These are phyloP conservation scores for Coleophoma cylindrospora DNA, from an alignment of 2,329 filamentous ascomycete species.

Conservation along the genomic window DNA sequence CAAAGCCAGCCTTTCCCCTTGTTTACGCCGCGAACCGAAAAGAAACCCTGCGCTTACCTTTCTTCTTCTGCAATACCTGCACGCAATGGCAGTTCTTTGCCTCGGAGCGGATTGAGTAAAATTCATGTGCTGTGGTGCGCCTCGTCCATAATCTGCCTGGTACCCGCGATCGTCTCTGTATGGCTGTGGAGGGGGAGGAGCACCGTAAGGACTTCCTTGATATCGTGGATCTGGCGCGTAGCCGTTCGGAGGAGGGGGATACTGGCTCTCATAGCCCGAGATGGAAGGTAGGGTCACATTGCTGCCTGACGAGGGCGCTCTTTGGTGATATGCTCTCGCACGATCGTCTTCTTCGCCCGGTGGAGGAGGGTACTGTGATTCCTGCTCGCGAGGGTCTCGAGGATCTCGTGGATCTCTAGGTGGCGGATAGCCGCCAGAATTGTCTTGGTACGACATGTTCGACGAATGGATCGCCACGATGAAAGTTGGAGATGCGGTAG, in stretches of 20 bases:
- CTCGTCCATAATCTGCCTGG: slow-evolving; percentile 19
- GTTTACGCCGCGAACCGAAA: not conserved
- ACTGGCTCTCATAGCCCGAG: slow-evolving; percentile 23
- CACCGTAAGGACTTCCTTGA: slow-evolving; percentile 19
- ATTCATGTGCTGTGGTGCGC: slow-evolving; percentile 21
- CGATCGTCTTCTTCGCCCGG: slow-evolving; percentile 28
- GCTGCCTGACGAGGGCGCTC: slow-evolving; percentile 15
- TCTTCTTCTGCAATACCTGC: slow-evolving; percentile 52
- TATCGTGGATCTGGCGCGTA: slow-evolving; percentile 21
- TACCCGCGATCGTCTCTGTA: slow-evolving; percentile 23
- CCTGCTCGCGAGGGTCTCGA: slow-evolving; percentile 15
- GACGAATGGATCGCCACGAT: slow-evolving; percentile 24
- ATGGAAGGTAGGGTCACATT: slow-evolving; percentile 25
- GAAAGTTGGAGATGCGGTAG: slow-evolving; percentile 4
- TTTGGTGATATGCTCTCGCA: slow-evolving; percentile 23
- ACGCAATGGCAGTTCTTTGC: slow-evolving; percentile 56
- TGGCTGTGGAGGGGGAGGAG: slow-evolving; percentile 9
- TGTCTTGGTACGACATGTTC: slow-evolving; percentile 26
- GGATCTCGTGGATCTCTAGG: slow-evolving; percentile 18
- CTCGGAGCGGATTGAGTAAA: slow-evolving; percentile 46
- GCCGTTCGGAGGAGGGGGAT: slow-evolving; percentile 15
- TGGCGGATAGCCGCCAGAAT: slow-evolving; percentile 23
- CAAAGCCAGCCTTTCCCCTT: too few species aligned
- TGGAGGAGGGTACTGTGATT: slow-evolving; percentile 19
- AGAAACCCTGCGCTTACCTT: slow-evolving; percentile 38